A percentile compares a stretch with the other conserved stretches of the same genome.
phyloP scores from a whole-genome alignment of 176 grass and related monocot genomes.

The Triticum turgidum region DNA sequence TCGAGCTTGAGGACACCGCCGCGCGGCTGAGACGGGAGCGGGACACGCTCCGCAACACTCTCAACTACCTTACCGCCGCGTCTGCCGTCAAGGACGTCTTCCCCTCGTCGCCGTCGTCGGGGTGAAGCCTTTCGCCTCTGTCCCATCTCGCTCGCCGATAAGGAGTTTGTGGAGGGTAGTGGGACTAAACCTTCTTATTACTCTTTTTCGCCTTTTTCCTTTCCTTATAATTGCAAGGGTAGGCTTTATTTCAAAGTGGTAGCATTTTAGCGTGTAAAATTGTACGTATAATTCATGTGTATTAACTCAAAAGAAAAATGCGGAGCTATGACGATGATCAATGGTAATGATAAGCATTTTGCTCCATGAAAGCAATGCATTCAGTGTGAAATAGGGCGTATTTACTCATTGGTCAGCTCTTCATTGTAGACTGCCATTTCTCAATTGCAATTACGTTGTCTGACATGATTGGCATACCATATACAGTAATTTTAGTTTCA shows the following conservation, averaged over 20 bases:
- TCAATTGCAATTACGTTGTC: neutral
- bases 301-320: constrained; percentile 26
- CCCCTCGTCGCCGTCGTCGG: constrained; percentile 64
- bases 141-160: constrained; percentile 4
- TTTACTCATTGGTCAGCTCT: neutral
- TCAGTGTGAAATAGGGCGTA: neutral
- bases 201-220: constrained; percentile 7
- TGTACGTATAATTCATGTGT: constrained; percentile 41
- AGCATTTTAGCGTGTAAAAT: constrained; percentile 52
- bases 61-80: constrained; percentile 98
- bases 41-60: constrained; percentile 86
- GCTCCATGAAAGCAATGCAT: constrained; percentile 1
- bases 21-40: constrained; percentile 70
- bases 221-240: constrained; percentile 7
- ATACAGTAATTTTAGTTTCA: neutral
- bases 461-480: neutral
- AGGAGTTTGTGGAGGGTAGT: constrained; percentile 40
- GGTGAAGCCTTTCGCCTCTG: constrained; percentile 10
- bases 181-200: constrained; percentile 40
- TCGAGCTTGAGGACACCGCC: constrained; percentile 97
- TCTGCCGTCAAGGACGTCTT: constrained; percentile 94
- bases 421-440: neutral
- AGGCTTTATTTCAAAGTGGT: constrained; percentile 27
- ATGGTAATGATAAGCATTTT: constrained; percentile 38
- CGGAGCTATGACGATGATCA: constrained; percentile 8